Base-by-base conservation (phyloP, 1,284 basidiomycete species). In the Puccinia triticina region DNA sequence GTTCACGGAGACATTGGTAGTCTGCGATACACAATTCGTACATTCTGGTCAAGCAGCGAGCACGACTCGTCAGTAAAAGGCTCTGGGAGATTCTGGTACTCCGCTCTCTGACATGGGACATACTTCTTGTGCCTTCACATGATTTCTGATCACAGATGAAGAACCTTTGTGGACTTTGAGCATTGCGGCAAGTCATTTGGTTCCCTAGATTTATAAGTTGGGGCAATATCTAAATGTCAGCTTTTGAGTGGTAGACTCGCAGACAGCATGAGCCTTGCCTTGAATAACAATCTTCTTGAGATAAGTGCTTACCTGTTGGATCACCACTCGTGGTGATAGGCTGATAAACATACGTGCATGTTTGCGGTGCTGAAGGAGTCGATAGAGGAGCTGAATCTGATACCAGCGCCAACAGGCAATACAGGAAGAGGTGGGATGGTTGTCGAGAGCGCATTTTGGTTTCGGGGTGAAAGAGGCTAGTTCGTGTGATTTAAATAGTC, bases 121-220 rank as follows among this genome's bases (percentile, higher is more conserved):
- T 71, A 71, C 69, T 50, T 46, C 40, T 71, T 46, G 43, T 50
- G 14, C 69, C 69, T 12, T 71, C 10, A 26, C 69, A 71, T 34
- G 69, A 48, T 3, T 71, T 46, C 32, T 11, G 69, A 29, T 71
- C 29, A 50, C 69, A 71, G 43, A 40, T 71, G 26, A 48, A 71
- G 16, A 26, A 48, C n/a, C 48, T 71, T 50, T 71, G 69, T 32
- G 69, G 43, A 23, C 50, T 71, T 26, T 8, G 43, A n/a, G 23
- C 43, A 34, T 37, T 37, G 1, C 69, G 69, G 18, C 69, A 71
- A 12, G 43, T 50, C 43, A 46, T 29, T 71, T 71, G 23, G 23
- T 21, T 71, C 50, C n/a, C 69, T 71, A 14, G 16, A 66, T 66
- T 40, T 37, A 18, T 16, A 40, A 29, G 7, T 29, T 2, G 40